Evolutionary conservation across 140 eudicot genomes (phyloP), one percentile per base, ranked within the genome.

Genomic region (Cichorium intybus): DNA sequence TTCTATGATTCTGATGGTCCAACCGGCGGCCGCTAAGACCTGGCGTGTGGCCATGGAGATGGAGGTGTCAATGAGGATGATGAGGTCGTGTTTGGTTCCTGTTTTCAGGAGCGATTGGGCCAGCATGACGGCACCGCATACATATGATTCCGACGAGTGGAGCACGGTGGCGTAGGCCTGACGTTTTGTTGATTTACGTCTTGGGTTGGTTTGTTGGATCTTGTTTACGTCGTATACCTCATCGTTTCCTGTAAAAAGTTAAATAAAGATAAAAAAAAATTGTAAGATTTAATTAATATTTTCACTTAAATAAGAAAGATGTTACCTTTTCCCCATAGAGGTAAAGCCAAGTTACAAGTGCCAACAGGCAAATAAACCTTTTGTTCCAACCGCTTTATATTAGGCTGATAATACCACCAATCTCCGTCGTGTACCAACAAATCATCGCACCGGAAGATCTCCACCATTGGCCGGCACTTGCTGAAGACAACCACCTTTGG

Each of bases 101-200:
- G 93, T 71, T 63, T 56, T 70, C 29, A 77, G 80, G 24, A 92
- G 89, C 58, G 95, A 74, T 59, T 88, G 96, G 29, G 98, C 98
- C 48, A 88, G 47, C 53, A 92, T 75, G 37, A 92, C 88, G 23
- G 98, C 96, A 0, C 98, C 98, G 5, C 98, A 88, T 0, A 92
- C 96, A 39, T 92, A 92, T 20, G 72, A n/a, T 33, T 88, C 95
- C 2, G 95, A 68, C 15, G 98, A 92, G 64, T 92, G 98, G 68
- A 92, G 89, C 20, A 92, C 95, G 0, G 96, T 85, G 63, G 85
- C 96, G 35, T 88, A 92, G 52, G 98, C 98, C 75, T 83, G 87
- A 28, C 84, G 82, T 65, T 75, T 74, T 4, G 14, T 24, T 2
- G 66, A 41, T 46, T 49, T 64, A 24, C 55, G 62, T 2, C 23